Evolutionary conservation across 202 grass and related monocot species (phyloP).

Genomic region (Cymbopogon flexuosus): DNA sequence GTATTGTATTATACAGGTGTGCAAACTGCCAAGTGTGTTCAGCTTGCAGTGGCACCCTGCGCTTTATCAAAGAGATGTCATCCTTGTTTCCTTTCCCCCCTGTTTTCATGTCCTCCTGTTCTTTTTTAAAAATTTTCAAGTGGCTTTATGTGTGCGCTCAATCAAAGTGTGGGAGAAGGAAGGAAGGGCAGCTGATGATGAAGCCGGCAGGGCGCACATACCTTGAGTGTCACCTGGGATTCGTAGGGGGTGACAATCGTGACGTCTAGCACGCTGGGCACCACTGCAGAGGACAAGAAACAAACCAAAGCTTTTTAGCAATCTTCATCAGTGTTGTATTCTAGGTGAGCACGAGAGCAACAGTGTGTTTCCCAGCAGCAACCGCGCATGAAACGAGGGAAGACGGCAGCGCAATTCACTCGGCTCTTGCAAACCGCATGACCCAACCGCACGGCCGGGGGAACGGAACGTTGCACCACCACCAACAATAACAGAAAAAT

Average conservation of each 20-base stretch:
- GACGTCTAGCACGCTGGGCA: conserved; percentile 65
- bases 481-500: neutral
- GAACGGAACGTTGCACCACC: conserved; percentile 3
- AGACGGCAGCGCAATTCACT: conserved; percentile 20
- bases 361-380: neutral
- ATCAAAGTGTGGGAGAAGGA: neutral
- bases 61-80: neutral
- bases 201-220: conserved; percentile 6
- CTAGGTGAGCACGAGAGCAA: neutral
- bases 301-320: neutral
- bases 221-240: conserved; percentile 94
- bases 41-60: neutral
- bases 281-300: conserved; percentile 41
- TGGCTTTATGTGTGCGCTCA: neutral
- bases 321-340: neutral
- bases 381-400: neutral
- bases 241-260: conserved; percentile 68
- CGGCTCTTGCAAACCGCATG: conserved; percentile 39
- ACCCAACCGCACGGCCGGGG: conserved; percentile 36
- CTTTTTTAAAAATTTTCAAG: neutral
- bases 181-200: neutral
- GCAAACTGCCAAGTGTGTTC: neutral
- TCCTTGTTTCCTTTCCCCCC: neutral
- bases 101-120: neutral
- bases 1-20: neutral